Conservation (phyloP, 2,329 filamentous ascomycete species). For the Clonostachys chloroleuca region DNA sequence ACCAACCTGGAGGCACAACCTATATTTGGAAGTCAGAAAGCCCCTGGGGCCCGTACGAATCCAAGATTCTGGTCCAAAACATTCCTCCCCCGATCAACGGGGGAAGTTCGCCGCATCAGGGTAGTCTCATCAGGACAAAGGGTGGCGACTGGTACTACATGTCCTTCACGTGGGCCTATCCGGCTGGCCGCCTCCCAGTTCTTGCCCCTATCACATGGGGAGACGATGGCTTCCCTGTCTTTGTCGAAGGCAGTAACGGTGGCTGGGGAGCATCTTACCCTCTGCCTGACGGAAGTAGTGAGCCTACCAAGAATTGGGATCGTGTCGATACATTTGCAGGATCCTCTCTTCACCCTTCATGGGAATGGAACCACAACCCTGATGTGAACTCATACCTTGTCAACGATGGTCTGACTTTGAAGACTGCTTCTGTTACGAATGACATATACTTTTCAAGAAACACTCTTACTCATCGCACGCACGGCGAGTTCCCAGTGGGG, state of each 20-base stretch:
- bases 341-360: slow-evolving; percentile 32
- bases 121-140: slow-evolving; percentile 46
- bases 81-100: slow-evolving; percentile 35
- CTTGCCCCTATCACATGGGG: slow-evolving; percentile 50
- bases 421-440: slow-evolving; percentile 43
- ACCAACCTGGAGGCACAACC: slow-evolving; percentile 31
- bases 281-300: slow-evolving; percentile 15
- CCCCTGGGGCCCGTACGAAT: slow-evolving; percentile 48
- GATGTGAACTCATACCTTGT: slow-evolving; percentile 40
- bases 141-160: slow-evolving; percentile 55
- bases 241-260: slow-evolving; percentile 32
- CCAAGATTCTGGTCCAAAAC: slow-evolving; percentile 30
- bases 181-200: slow-evolving; percentile 51
- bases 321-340: slow-evolving; percentile 42
- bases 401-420: slow-evolving; percentile 35
- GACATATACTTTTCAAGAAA: slow-evolving; percentile 44
- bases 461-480: slow-evolving; percentile 40
- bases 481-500: slow-evolving; percentile 36
- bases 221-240: slow-evolving; percentile 42
- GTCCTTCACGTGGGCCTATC: slow-evolving; percentile 50
- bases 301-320: slow-evolving; percentile 12
- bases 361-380: slow-evolving; percentile 62
- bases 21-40: slow-evolving; percentile 44
- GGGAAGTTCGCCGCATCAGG: slow-evolving; percentile 47
- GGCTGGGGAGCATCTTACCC: slow-evolving; percentile 43